Evolutionary conservation across 148 eudicot genomes (phyloP).

Genomic region (Silene latifolia): DNA sequence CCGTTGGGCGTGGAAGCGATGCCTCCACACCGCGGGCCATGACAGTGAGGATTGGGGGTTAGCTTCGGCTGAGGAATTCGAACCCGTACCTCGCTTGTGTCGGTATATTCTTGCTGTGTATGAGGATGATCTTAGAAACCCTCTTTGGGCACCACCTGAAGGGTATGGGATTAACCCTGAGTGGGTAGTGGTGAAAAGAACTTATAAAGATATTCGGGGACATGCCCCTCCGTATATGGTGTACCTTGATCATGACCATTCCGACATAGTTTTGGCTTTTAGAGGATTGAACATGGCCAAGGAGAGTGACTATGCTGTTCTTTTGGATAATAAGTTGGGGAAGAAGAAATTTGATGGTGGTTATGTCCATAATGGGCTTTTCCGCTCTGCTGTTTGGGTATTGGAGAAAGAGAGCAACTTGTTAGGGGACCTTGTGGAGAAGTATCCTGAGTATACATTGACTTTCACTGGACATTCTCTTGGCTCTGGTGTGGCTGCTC

Average conservation of each 20-base stretch:
- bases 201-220: constrained; percentile 58
- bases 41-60: constrained; percentile 89
- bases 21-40: constrained; percentile 74
- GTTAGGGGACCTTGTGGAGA: constrained; percentile 61
- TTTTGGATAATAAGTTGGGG: constrained; percentile 89
- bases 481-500: constrained; percentile 92
- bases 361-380: constrained; percentile 87
- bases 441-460: constrained; percentile 65
- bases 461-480: constrained; percentile 89
- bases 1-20: constrained; percentile 95
- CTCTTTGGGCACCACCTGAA: constrained; percentile 71
- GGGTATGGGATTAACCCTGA: constrained; percentile 81
- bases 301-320: constrained; percentile 79
- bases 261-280: constrained; percentile 81
- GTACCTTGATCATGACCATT: constrained; percentile 72
- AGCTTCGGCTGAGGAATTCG: constrained; percentile 81
- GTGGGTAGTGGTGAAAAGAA: constrained; percentile 46
- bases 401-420: constrained; percentile 65
- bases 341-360: constrained; percentile 87
- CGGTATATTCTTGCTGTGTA: constrained; percentile 77
- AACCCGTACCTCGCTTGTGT: constrained; percentile 84
- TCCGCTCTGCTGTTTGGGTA: constrained; percentile 72
- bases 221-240: constrained; percentile 73
- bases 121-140: constrained; percentile 71
- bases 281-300: constrained; percentile 83